Evolutionary conservation across 192 early-diverging fungal genomes (phyloP).

Genomic region (Martensiomyces pterosporus): DNA sequence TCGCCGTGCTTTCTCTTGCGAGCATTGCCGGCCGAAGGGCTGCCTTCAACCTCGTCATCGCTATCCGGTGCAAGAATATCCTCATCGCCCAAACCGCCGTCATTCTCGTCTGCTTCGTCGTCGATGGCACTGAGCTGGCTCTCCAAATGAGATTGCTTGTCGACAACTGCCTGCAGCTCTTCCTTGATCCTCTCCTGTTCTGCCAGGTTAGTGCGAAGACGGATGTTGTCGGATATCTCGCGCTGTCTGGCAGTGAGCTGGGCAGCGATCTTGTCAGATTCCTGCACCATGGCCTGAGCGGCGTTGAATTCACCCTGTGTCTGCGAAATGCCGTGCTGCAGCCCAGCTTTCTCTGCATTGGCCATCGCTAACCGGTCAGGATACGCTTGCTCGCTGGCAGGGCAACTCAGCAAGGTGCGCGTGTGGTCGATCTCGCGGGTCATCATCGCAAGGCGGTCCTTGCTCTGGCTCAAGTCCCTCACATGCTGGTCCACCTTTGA

Average conservation of each 20-base stretch:
- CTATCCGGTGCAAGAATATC: background rate
- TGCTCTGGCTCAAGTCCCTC: conserved; percentile 23
- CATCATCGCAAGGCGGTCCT: conserved; percentile 36
- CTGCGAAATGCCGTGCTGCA: conserved; percentile 39
- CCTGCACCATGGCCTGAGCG: conserved; percentile 48
- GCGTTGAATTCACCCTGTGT: conserved; percentile 33
- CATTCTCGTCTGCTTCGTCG: conserved; percentile 9
- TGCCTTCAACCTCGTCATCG: conserved; percentile 13
- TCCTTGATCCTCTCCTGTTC: conserved; percentile 42
- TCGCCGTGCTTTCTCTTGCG: conserved; percentile 25
- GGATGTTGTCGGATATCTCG: conserved; percentile 35
- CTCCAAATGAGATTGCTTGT: conserved; percentile 25
- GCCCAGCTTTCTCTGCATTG: conserved; percentile 21
- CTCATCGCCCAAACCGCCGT: background rate
- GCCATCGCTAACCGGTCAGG: conserved; percentile 29
- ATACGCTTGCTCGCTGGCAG: conserved; percentile 15
- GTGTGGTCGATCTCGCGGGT: conserved; percentile 26
- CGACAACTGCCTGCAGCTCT: conserved; percentile 32
- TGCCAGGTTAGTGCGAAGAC: conserved; percentile 15
- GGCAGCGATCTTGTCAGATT: conserved; percentile 39
- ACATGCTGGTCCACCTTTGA: conserved; percentile 22
- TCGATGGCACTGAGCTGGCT: conserved; percentile 31
- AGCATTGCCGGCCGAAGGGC: conserved; percentile 1
- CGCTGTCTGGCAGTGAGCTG: conserved; percentile 42
- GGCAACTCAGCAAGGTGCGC: conserved; percentile 19